Evolutionary conservation across 2,329 filamentous ascomycete species (phyloP), one percentile per base, ranked within the genome.

Genomic region (Penicillium sp.): DNA sequence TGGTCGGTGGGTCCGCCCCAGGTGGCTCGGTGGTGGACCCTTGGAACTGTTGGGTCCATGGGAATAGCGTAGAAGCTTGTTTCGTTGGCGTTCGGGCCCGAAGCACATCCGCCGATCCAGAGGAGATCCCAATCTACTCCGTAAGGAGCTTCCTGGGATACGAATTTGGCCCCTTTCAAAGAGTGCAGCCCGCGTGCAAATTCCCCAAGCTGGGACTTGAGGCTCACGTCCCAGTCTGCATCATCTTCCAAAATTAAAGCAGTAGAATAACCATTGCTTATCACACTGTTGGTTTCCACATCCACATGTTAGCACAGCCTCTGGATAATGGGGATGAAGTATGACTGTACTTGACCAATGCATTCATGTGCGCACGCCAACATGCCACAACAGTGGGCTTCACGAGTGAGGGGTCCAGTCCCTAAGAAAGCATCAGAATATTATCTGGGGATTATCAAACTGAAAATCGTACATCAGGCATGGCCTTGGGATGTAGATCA

Each of bases 221-320:
- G 67, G 0, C 76, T 72, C 13, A 84, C 68, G 55, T 85, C 83
- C 83, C 83, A 86, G 69, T 86, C 83, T 21, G 78, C 76, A 55
- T 85, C 83, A 63, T 85, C 83, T 64, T 86, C 83, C 27, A 85
- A 66, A 12, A 85, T 80, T 2, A 85, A 69, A 0, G 80, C 82
- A 1, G 78, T 80, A 1, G 74, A 70, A 3, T 82, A 62, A 41
- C 78, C 76, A 12, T 77, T 68, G n/a, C 77, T 70, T 13, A 84
- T 73, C 13, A 84, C 71, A 23, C 73, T 75, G n/a, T 23, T 27
- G n/a, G 43, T 53, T 13, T 17, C 21, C 21, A 42, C 12, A 9
- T n/a, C 6, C 4, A 7, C 4, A 2, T 3, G 38, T 58, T 10
- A 63, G 53, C 6, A 29, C 41, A 4, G 13, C 13, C 15, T 42